Evolutionary conservation across 169 alveolate genomes (phyloP).

Genomic region (Fabrea salina): DNA sequence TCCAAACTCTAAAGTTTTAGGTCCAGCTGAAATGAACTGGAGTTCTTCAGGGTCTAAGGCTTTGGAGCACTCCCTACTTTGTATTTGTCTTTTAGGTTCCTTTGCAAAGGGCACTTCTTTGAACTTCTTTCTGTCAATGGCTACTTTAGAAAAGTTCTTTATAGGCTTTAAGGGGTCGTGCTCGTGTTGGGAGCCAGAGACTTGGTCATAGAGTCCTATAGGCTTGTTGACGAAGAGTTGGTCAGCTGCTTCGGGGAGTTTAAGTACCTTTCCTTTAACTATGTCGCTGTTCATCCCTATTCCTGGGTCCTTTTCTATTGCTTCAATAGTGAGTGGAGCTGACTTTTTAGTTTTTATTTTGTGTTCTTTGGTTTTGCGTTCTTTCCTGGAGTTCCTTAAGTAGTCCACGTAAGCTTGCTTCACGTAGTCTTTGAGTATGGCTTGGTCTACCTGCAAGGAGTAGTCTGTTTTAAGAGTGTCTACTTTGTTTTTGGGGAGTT

Average conservation of each 20-base stretch:
- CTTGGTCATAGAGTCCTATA: constrained; percentile 61
- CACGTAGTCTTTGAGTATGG: constrained; percentile 36
- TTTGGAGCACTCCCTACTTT: constrained; percentile 70
- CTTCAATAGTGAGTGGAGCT: constrained; percentile 49
- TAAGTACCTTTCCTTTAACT: constrained; percentile 44
- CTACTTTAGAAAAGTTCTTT: constrained; percentile 38
- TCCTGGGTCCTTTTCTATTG: constrained; percentile 57
- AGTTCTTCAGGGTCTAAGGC: constrained; percentile 69
- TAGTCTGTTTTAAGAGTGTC: constrained; percentile 18
- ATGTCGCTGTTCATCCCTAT: constrained; percentile 54
- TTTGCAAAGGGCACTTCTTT: constrained; percentile 41
- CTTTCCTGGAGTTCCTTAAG: constrained; percentile 16
- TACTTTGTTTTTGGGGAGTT: constrained; percentile 29
- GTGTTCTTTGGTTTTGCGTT: background rate
- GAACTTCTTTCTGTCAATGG: constrained; percentile 59
- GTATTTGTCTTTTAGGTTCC: constrained; percentile 73
- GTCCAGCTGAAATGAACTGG: constrained; percentile 44
- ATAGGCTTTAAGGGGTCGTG: constrained; percentile 36
- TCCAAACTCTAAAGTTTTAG: constrained; percentile 45
- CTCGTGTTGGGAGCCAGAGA: constrained; percentile 36
- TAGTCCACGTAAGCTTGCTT: constrained; percentile 50
- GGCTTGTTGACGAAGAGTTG: constrained; percentile 67
- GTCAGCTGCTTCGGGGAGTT: constrained; percentile 59
- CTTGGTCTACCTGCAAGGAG: constrained; percentile 45
- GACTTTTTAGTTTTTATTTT: constrained; percentile 20